Base-by-base conservation (phyloP, 2,329 filamentous ascomycete species). In the Monosporascus sp. region DNA sequence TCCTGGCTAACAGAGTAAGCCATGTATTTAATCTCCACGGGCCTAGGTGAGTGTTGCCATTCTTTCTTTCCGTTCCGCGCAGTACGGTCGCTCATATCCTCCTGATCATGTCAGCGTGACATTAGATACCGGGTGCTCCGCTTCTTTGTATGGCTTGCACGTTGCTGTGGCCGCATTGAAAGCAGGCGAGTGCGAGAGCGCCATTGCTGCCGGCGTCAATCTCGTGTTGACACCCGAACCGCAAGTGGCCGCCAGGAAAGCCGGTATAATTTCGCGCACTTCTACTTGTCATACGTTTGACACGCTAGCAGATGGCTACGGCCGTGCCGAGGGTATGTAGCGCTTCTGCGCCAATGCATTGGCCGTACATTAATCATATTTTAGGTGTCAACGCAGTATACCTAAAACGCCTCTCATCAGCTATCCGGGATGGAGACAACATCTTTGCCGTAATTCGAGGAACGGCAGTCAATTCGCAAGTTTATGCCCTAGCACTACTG, bases 311-410 rank as follows among this genome's bases (percentile, higher is more conserved):
- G 68, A 80, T 59, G 79, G 79, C 0, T 82, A 81, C 55, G 77
- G 69, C 2, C 70, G 79, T 0, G 79, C 74, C 1, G 80, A 82
- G 37, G 79, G 75, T 0, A n/a, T n/a, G n/a, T n/a, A n/a, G n/a
- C n/a, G n/a, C n/a, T n/a, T n/a, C n/a, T n/a, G n/a, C n/a, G n/a
- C n/a, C n/a, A n/a, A n/a, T n/a, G n/a, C n/a, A n/a, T n/a, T n/a
- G n/a, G n/a, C n/a, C n/a, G n/a, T n/a, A n/a, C n/a, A n/a, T n/a
- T n/a, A n/a, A n/a, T n/a, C n/a, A n/a, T n/a, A n/a, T n/a, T n/a
- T n/a, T n/a, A n/a, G n/a, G n/a, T n/a, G 59, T 78, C 5, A 72
- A 69, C 3, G 65, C 69, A 0, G 50, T 81, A 0, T 63, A 78
- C 1, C 49, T 82, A 1, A 81, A 80, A 52, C 62, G 58, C 1